Percentiles rank a stretch among this genome's conserved stretches.
phyloP scores from a whole-genome alignment of 768 basidiomycete species.

The Boletus bicolor region DNA sequence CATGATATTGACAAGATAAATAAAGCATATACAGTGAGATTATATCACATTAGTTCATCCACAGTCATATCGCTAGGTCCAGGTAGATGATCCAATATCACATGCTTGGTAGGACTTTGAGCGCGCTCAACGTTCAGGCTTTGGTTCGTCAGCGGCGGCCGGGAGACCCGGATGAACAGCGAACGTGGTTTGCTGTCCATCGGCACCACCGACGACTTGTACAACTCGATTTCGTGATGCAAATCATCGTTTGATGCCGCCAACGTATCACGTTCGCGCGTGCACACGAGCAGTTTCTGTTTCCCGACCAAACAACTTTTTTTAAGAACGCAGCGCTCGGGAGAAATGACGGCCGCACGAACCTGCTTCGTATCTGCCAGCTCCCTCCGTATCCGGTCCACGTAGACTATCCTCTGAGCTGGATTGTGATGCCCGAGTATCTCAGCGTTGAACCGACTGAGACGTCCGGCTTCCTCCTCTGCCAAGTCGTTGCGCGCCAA shows the following conservation, averaged over 20 bases:
- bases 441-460: conserved; percentile 81
- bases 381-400: conserved; percentile 79
- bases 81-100: conserved; percentile 32
- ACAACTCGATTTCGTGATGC: conserved; percentile 53
- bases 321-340: not conserved
- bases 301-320: not conserved
- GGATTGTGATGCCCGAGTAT: conserved; percentile 84
- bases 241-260: conserved; percentile 44
- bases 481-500: conserved; percentile 71
- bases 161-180: conserved; percentile 41
- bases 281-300: conserved; percentile 49
- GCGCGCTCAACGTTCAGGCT: conserved; percentile 33
- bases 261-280: conserved; percentile 48
- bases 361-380: conserved; percentile 81
- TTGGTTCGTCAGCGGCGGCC: conserved; percentile 46
- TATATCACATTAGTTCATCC: conserved; percentile 40
- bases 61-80: conserved; percentile 50
- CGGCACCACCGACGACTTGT: conserved; percentile 54
- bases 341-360: conserved; percentile 23
- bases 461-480: conserved; percentile 71
- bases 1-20: conserved; percentile 11
- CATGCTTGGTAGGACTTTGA: conserved; percentile 15
- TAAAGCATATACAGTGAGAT: conserved; percentile 7
- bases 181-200: conserved; percentile 52
- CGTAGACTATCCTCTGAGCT: conserved; percentile 81